Conservation (phyloP, 441 rosid genomes). For the Macaranga tanarius region DNA sequence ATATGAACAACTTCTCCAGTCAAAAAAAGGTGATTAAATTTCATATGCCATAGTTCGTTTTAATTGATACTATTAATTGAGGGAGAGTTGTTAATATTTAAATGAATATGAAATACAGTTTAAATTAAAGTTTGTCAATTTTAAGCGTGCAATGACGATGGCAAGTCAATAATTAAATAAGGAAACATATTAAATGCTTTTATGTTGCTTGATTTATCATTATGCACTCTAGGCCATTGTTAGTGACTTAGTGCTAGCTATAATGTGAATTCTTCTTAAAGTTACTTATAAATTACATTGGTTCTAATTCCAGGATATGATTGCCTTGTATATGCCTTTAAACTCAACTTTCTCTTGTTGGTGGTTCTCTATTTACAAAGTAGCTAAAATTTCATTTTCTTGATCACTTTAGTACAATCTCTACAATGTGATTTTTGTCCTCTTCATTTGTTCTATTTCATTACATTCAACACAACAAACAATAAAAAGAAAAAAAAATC, state of each 20-base stretch:
- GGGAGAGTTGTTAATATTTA: no score
- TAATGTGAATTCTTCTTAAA: neutral
- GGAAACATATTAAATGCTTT: no score
- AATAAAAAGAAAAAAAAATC: neutral
- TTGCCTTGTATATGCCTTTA: conserved; percentile 2
- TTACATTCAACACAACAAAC: neutral
- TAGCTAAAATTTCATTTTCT: neutral
- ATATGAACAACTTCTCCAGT: no score
- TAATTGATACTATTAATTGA: no score
- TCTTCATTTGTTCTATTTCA: neutral
- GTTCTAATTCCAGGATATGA: neutral
- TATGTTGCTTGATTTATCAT: conserved; percentile 5
- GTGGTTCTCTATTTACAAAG: neutral
- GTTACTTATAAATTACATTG: conserved; percentile 10
- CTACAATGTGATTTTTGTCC: neutral
- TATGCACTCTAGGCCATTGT: neutral
- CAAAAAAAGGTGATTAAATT: no score
- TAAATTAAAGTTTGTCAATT: no score
- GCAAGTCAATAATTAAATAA: no score
- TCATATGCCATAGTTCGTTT: no score
- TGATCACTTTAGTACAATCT: neutral
- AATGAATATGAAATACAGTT: no score
- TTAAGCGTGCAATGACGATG: no score
- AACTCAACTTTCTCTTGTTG: neutral
- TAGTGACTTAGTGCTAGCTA: neutral